These are phyloP conservation scores for Bipolaris cookei DNA, from an alignment of 2,329 filamentous ascomycete genomes.

Conservation along the genomic window DNA sequence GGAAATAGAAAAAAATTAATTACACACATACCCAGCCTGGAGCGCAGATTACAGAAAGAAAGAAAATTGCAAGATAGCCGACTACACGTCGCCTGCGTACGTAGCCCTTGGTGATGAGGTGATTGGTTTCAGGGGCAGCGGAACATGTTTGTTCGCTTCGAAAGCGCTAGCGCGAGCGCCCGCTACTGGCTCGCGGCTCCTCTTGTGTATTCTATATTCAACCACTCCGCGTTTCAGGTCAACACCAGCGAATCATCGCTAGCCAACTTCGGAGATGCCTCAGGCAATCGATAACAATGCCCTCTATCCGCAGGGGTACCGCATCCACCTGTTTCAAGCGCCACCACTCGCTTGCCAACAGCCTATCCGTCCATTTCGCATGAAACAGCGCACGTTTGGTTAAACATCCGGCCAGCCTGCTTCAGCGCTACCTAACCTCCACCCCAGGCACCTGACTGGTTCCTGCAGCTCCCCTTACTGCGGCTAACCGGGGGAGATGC, in stretches of 20 bases:
- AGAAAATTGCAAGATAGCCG: background rate
- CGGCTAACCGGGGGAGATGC: conserved; percentile 26
- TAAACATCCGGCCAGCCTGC: conserved; percentile 28
- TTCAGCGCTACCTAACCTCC: conserved; percentile 22
- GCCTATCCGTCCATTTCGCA: conserved; percentile 35
- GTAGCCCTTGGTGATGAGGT: conserved; percentile 3
- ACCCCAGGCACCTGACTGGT: conserved; percentile 21
- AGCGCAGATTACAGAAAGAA: background rate
- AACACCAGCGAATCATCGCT: conserved; percentile 19
- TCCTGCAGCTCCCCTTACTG: conserved; percentile 27
- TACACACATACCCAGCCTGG: background rate
- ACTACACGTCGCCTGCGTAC: background rate
- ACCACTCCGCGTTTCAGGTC: conserved; percentile 27
- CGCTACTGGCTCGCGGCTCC: conserved; percentile 20
- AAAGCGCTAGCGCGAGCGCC: conserved; percentile 16
- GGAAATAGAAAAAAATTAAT: conserved; percentile 11
- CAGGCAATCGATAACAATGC: conserved; percentile 14
- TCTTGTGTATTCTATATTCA: conserved; percentile 16
- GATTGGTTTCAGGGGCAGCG: conserved; percentile 18
- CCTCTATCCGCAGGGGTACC: conserved; percentile 20
- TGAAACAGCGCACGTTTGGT: conserved; percentile 37
- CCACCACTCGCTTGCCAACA: conserved; percentile 21
- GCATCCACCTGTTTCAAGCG: conserved; percentile 34
- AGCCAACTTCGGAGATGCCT: conserved; percentile 8
- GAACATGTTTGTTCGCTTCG: conserved; percentile 14